Percentiles rank a stretch among this genome's conserved stretches.
These are phyloP conservation scores for Claviceps sorghi DNA, from an alignment of 2,329 filamentous ascomycete species.

Conservation along the genomic window DNA sequence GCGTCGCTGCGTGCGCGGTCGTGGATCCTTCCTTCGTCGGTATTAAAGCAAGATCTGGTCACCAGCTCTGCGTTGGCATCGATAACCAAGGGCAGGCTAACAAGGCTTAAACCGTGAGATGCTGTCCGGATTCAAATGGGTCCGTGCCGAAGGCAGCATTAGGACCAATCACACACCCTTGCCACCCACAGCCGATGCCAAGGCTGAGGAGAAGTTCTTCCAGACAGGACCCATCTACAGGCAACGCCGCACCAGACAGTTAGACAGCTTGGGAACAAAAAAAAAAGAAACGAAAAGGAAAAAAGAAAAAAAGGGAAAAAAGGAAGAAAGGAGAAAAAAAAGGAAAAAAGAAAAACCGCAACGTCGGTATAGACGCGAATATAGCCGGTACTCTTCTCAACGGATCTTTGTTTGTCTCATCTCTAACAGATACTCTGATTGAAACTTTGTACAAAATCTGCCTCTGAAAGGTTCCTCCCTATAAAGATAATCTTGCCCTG, in stretches of 20 bases:
- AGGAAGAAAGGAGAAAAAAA: not conserved
- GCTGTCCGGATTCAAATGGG: constrained; percentile 25
- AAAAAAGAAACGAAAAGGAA: not conserved
- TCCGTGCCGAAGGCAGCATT: constrained; percentile 18
- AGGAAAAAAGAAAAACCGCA: not conserved
- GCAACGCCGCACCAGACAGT: not conserved
- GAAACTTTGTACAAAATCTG: constrained; percentile 36
- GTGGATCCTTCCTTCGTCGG: not conserved
- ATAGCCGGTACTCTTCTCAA: not conserved
- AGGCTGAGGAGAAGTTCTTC: constrained; percentile 9
- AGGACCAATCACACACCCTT: constrained; percentile 14
- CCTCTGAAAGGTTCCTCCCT: constrained; percentile 37
- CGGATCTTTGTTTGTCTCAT: not conserved
- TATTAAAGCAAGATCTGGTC: not conserved
- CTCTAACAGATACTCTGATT: constrained; percentile 12
- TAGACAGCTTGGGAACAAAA: not conserved
- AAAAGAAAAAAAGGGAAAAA: not conserved
- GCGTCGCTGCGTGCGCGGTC: not conserved
- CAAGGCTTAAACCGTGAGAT: constrained; percentile 12
- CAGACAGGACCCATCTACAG: not conserved
- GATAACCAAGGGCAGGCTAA: constrained; percentile 12
- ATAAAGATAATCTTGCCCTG: constrained; percentile 50
- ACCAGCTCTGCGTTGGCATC: constrained; percentile 1
- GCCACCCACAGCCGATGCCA: constrained; percentile 3
- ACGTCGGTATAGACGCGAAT: not conserved